Base-by-base conservation (phyloP, 2,329 filamentous ascomycete species). In the Aureobasidium sp. region DNA sequence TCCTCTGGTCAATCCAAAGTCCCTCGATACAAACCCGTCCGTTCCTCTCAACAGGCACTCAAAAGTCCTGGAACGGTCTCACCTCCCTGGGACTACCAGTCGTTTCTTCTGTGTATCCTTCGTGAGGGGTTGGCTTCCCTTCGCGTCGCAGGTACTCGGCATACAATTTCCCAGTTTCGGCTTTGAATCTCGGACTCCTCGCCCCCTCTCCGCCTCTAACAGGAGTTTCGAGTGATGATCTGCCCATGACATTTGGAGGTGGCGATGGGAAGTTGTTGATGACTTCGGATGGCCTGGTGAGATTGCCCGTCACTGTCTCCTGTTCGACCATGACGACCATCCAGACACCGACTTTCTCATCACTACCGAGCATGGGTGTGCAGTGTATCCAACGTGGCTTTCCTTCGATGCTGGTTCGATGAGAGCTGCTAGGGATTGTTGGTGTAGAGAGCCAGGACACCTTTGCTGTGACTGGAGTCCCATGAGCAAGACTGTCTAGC, bases 281-380 rank as follows among this genome's bases (percentile, higher is more conserved):
- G 18, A 33, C 16, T 9, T 64, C 60, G 9, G 48, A 36, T 3
- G 60, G 60, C 9, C 60, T 18, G 33, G 50, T 45, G 11, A 77
- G 59, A 16, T 66, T 66, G 0, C 76, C 75, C 0, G 74, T 74
- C 10, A 75, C 68, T 16, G 69, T 59, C 54, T 81, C 79, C 18
- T 78, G 75, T 64, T 82, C 81, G 1, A 82, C 78, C 71, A 83
- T 75, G 4, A 83, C 79, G 3, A 82, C 72, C 80, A 83, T 83
- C 81, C 81, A 83, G 1, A 83, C 81, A 8, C 81, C 81, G 18
- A 82, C 77, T 50, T 72, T 73, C 36, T 80, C 79, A 64, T 83
- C 80, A 25, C 71, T 74, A 8, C 80, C 81, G 15, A 81, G 67
- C 13, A 83, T 65, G 2, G 81, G 81, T 23, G 81, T 83, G 64